A percentile compares a stretch with the other conserved stretches of the same genome.
phyloP scores from a whole-genome alignment of 345 rosid genomes.

The Tarenaya hassleriana region DNA sequence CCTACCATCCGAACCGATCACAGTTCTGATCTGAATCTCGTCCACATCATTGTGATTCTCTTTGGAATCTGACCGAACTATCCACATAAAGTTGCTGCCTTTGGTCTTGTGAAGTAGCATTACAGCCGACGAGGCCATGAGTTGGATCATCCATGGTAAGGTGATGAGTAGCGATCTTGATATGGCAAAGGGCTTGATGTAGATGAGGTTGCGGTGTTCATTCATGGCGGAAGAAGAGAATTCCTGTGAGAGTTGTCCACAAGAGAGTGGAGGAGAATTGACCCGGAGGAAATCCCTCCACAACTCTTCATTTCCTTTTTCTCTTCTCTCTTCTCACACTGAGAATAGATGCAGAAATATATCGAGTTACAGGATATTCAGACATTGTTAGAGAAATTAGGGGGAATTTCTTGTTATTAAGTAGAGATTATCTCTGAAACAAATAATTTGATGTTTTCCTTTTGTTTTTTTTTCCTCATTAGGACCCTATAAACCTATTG shows the following conservation, averaged over 20 bases:
- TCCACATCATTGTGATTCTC: background rate
- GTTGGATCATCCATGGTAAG: background rate
- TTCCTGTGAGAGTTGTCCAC: slow-evolving; percentile 3
- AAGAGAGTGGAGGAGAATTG: background rate
- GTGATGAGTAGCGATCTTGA: background rate
- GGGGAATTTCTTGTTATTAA: background rate
- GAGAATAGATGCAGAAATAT: background rate
- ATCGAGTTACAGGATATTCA: background rate
- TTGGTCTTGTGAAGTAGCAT: background rate
- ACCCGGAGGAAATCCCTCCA: background rate
- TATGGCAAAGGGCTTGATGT: background rate
- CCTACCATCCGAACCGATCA: background rate
- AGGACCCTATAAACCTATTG: no score
- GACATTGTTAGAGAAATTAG: slow-evolving; percentile 17
- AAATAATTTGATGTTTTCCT: no score
- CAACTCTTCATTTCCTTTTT: background rate
- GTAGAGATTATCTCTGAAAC: background rate
- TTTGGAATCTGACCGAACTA: background rate
- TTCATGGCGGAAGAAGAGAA: background rate
- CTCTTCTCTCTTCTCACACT: background rate
- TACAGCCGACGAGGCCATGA: background rate
- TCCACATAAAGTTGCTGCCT: background rate
- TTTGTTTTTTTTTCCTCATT: no score
- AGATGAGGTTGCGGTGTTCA: background rate
- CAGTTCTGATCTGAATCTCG: background rate